Conservation (phyloP, 495 filamentous ascomycete species). For the Neurospora tetrasperma region DNA sequence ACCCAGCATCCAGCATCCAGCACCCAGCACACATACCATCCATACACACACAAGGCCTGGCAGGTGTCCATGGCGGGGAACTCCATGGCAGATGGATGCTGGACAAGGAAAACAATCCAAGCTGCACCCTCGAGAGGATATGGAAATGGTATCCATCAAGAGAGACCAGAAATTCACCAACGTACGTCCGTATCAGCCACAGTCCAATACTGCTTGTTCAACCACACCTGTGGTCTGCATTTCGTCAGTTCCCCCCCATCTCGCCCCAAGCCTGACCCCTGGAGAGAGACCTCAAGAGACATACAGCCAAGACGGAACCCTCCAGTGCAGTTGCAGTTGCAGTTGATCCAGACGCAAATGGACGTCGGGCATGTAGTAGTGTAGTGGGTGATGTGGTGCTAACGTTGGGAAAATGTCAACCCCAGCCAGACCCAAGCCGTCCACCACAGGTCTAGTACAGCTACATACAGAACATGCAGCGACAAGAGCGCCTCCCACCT, state of each 20-base stretch:
- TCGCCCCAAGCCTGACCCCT: constrained; percentile 17
- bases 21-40: not conserved
- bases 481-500: not conserved
- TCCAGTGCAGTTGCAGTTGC: constrained; percentile 6
- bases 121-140: constrained; percentile 5
- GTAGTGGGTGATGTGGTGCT: not conserved
- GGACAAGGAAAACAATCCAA: not conserved
- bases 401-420: not conserved
- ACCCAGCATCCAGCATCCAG: not conserved
- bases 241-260: not conserved
- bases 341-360: not conserved
- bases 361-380: not conserved
- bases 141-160: constrained; percentile 4
- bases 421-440: not conserved
- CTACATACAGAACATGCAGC: constrained; percentile 1
- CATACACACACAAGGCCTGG: not conserved
- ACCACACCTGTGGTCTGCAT: constrained; percentile 13
- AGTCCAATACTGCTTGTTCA: constrained; percentile 21
- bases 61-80: not conserved
- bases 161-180: constrained; percentile 11
- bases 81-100: not conserved
- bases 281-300: constrained; percentile 10
- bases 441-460: constrained; percentile 1
- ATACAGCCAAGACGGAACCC: constrained; percentile 9
- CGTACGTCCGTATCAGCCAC: constrained; percentile 23